Evolutionary conservation across 1,284 basidiomycete genomes (phyloP).

Genomic region (Coriolopsis trogii): DNA sequence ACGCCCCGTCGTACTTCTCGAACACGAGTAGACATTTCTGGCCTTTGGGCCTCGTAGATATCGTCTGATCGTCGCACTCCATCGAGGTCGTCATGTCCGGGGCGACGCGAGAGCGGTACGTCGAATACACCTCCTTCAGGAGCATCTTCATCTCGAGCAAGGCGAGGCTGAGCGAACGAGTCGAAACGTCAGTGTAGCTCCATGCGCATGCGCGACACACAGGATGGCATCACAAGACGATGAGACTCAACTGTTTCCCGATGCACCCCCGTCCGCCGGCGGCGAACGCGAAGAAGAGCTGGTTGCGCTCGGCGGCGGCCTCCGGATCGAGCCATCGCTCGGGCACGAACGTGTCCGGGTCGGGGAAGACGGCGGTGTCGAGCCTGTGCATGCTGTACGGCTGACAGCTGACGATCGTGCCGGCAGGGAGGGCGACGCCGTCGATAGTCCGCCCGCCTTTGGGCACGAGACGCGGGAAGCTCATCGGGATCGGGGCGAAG

Average conservation of each 20-base stretch:
- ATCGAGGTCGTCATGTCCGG: conserved; percentile 28
- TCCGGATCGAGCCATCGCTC: conserved; percentile 90
- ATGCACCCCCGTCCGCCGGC: conserved; percentile 30
- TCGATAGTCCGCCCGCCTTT: conserved; percentile 86
- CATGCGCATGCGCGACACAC: background rate
- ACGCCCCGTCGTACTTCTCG: conserved; percentile 13
- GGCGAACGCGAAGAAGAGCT: conserved; percentile 30
- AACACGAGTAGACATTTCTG: conserved; percentile 27
- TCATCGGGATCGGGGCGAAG: conserved; percentile 91
- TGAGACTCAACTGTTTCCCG: conserved; percentile 28
- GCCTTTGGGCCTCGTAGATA: conserved; percentile 26
- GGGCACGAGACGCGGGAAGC: conserved; percentile 82
- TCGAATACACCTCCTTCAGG: conserved; percentile 26
- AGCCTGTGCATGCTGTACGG: conserved; percentile 89
- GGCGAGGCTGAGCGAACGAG: conserved; percentile 19
- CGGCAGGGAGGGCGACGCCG: conserved; percentile 86
- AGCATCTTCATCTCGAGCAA: conserved; percentile 31
- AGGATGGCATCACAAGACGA: background rate
- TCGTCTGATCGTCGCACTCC: conserved; percentile 29
- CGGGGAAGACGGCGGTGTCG: conserved; percentile 83
- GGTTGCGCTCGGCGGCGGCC: conserved; percentile 43
- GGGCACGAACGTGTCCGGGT: conserved; percentile 82
- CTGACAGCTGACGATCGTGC: conserved; percentile 93
- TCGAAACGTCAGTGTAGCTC: too few species aligned
- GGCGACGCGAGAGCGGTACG: conserved; percentile 24